phyloP scores from a whole-genome alignment of 352 stramenopile genomes.

The Phytophthora brassicae region DNA sequence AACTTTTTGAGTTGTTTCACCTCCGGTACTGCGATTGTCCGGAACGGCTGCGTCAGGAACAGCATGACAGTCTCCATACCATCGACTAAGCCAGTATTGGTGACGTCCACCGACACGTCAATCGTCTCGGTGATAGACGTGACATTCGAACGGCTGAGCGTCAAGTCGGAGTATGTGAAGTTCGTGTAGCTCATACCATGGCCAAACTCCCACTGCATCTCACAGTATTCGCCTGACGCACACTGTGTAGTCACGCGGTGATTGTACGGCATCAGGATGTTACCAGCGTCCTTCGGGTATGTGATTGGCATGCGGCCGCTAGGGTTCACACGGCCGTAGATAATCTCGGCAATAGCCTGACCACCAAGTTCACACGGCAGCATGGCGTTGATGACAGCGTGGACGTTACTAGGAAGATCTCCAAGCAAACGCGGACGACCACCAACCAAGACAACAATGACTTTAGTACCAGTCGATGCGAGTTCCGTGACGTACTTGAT shows the following conservation, averaged over 20 bases:
- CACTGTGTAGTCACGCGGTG: slow-evolving; percentile 59
- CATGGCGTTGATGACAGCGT: slow-evolving; percentile 79
- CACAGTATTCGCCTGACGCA: slow-evolving; percentile 37
- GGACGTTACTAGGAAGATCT: slow-evolving; percentile 45
- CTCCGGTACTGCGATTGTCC: slow-evolving; percentile 60
- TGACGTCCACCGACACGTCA: slow-evolving; percentile 59
- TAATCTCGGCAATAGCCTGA: slow-evolving; percentile 80
- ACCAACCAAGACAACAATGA: slow-evolving; percentile 77
- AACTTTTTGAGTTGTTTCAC: slow-evolving; percentile 84
- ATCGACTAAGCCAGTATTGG: slow-evolving; percentile 50
- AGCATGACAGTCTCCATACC: slow-evolving; percentile 79
- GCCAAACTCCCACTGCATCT: slow-evolving; percentile 68
- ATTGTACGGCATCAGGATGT: slow-evolving; percentile 72
- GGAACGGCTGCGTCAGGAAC: slow-evolving; percentile 69
- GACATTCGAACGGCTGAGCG: slow-evolving; percentile 33
- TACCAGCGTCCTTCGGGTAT: slow-evolving; percentile 65
- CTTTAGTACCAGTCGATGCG: slow-evolving; percentile 57
- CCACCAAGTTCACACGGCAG: slow-evolving; percentile 75
- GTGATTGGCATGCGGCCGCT: slow-evolving; percentile 83
- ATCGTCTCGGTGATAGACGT: slow-evolving; percentile 36
- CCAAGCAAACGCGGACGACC: slow-evolving; percentile 76
- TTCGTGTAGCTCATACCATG: slow-evolving; percentile 65
- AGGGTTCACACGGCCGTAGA: slow-evolving; percentile 82
- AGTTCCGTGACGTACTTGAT: slow-evolving; percentile 74
- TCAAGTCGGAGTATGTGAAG: slow-evolving; percentile 55